These are phyloP conservation scores for Warburgia ugandensis DNA, from an alignment of 164 flowering plant species.

Conservation along the genomic window DNA sequence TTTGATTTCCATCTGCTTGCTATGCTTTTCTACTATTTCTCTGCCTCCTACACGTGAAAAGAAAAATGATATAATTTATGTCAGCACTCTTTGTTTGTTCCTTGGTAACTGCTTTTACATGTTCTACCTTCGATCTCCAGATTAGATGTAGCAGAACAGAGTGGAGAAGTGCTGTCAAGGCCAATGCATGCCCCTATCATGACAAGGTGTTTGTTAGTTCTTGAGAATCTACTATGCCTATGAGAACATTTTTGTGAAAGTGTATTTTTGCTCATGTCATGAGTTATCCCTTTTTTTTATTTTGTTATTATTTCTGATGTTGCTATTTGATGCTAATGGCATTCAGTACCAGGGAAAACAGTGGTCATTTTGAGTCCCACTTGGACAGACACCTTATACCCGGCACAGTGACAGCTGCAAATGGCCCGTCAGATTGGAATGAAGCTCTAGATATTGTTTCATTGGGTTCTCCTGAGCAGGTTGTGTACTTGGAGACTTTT, in stretches of 20 bases:
- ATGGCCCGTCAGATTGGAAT: constrained; percentile 90
- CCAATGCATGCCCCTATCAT: constrained; percentile 47
- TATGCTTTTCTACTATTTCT: too few relatives aligned
- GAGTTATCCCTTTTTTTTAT: not conserved
- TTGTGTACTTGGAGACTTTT: constrained; percentile 9
- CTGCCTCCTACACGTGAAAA: too few relatives aligned
- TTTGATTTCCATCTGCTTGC: too few relatives aligned
- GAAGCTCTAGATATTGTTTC: constrained; percentile 90
- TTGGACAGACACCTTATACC: constrained; percentile 49
- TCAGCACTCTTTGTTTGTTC: not conserved
- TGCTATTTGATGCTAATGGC: constrained; percentile 4
- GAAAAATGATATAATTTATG: too few relatives aligned
- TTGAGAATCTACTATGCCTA: not conserved
- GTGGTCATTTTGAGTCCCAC: constrained; percentile 43
- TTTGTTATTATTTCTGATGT: not conserved
- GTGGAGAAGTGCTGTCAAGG: constrained; percentile 66
- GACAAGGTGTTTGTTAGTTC: constrained; percentile 44
- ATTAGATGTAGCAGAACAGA: constrained; percentile 85
- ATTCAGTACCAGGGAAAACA: constrained; percentile 40
- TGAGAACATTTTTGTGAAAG: too few relatives aligned
- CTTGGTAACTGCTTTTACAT: not conserved
- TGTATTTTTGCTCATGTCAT: too few relatives aligned
- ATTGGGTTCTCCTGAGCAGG: constrained; percentile 91
- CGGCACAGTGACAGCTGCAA: constrained; percentile 32
- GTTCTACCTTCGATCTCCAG: constrained; percentile 22